A percentile compares a stretch with the other conserved stretches of the same genome.
These are phyloP conservation scores for Candida ulmi DNA, from an alignment of 805 yeast genomes.

Conservation along the genomic window DNA sequence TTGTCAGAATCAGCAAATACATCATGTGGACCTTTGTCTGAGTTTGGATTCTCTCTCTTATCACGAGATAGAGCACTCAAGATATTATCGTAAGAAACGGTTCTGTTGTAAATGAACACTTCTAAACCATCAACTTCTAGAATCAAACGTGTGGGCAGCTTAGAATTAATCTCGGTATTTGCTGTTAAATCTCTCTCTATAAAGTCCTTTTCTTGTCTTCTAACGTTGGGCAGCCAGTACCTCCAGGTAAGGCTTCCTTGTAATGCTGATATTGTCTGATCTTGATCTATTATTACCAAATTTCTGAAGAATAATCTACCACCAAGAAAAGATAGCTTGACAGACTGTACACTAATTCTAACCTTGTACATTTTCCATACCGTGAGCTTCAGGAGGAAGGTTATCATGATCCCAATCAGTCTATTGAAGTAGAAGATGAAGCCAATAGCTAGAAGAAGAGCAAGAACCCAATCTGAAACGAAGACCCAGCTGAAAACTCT, in stretches of 20 bases:
- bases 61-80: slow-evolving; percentile 31
- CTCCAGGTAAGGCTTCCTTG: slow-evolving; percentile 83
- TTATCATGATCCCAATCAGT: slow-evolving; percentile 53
- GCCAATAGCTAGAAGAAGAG: slow-evolving; percentile 54
- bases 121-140: slow-evolving; percentile 74
- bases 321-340: slow-evolving; percentile 73
- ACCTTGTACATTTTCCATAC: slow-evolving; percentile 62
- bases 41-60: slow-evolving; percentile 7
- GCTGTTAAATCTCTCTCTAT: slow-evolving; percentile 9
- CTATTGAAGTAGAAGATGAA: slow-evolving; percentile 76
- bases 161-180: slow-evolving; percentile 32
- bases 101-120: slow-evolving; percentile 74
- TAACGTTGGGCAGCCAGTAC: slow-evolving; percentile 64
- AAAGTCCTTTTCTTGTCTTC: slow-evolving; percentile 22
- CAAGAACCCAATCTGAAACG: slow-evolving; percentile 74
- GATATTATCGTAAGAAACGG: slow-evolving; percentile 68
- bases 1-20: slow-evolving; percentile 9
- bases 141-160: slow-evolving; percentile 50
- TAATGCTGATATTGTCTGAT: slow-evolving; percentile 64
- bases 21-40: slow-evolving; percentile 11
- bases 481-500: slow-evolving; percentile 61
- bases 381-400: slow-evolving; percentile 43
- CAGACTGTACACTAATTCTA: slow-evolving; percentile 61
- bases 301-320: slow-evolving; percentile 80
- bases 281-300: slow-evolving; percentile 64